These are phyloP conservation scores for Penicillium goetzii DNA, from an alignment of 495 filamentous ascomycete genomes.

Conservation along the genomic window DNA sequence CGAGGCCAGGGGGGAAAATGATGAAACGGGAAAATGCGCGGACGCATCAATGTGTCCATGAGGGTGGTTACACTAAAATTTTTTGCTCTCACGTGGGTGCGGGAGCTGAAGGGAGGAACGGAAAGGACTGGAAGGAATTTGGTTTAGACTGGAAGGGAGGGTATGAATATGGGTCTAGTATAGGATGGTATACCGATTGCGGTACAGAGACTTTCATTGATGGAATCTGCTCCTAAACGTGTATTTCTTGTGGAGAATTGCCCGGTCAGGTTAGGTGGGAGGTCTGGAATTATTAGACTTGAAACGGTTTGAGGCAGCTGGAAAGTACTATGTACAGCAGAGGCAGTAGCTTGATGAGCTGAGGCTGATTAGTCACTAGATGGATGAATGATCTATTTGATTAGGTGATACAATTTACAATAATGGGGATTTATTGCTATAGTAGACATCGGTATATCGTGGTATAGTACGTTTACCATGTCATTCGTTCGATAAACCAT, in stretches of 20 bases:
- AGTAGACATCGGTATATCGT: background rate
- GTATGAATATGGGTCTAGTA: background rate
- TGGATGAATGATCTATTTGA: background rate
- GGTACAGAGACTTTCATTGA: background rate
- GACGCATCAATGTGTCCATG: background rate
- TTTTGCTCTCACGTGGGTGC: conserved; percentile 22
- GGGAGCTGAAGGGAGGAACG: conserved; percentile 12
- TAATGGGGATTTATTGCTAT: background rate
- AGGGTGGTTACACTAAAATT: conserved; percentile 30
- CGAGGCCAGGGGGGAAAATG: conserved; percentile 1
- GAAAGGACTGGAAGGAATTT: background rate
- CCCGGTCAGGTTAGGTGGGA: background rate
- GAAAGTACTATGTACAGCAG: background rate
- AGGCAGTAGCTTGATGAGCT: background rate
- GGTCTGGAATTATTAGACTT: background rate
- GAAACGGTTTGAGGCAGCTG: background rate
- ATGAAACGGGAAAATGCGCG: conserved; percentile 22
- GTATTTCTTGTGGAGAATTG: background rate
- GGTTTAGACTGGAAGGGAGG: background rate
- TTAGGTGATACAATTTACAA: background rate
- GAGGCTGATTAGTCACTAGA: background rate
- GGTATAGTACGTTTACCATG: background rate
- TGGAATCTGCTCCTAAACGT: background rate
- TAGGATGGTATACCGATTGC: background rate
- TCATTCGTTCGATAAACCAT: background rate